Evolutionary conservation across 2,329 filamentous ascomycete genomes (phyloP).

Genomic region (Pseudogymnoascus sp.): DNA sequence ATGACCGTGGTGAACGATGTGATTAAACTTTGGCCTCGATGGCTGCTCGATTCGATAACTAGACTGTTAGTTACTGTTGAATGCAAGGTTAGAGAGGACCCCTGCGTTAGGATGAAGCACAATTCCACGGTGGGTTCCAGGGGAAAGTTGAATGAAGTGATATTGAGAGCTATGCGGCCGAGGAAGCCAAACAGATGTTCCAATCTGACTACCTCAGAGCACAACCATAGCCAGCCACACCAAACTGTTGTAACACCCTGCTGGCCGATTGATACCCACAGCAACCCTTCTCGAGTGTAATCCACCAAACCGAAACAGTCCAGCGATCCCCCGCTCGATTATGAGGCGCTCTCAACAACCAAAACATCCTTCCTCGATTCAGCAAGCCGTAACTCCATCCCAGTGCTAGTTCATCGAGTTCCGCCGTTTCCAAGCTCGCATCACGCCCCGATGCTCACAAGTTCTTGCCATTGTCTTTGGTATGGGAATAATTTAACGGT

Average conservation of each 20-base stretch:
- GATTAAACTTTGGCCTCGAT: not conserved
- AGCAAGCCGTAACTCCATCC: conserved; percentile 11
- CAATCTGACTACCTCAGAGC: conserved; percentile 6
- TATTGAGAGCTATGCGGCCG: conserved; percentile 9
- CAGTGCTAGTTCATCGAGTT: conserved; percentile 11
- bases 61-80: not conserved
- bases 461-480: conserved; percentile 8
- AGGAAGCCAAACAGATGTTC: conserved; percentile 7
- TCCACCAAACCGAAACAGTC: conserved; percentile 4
- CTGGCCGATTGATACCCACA: not conserved
- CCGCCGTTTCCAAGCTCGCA: conserved; percentile 8
- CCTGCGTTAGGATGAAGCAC: not conserved
- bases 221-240: conserved; percentile 5
- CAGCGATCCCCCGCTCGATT: conserved; percentile 8
- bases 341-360: conserved; percentile 8
- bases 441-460: conserved; percentile 8
- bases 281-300: conserved; percentile 4
- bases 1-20: not conserved
- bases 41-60: not conserved
- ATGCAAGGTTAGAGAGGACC: not conserved
- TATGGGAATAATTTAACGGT: conserved; percentile 11
- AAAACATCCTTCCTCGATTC: conserved; percentile 9
- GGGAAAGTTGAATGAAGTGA: conserved; percentile 6
- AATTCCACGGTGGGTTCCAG: not conserved
- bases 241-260: conserved; percentile 8